Evolutionary conservation across 176 grass and related monocot genomes (phyloP), one percentile per base, ranked within the genome.

Genomic region (Oryza glumipatula): DNA sequence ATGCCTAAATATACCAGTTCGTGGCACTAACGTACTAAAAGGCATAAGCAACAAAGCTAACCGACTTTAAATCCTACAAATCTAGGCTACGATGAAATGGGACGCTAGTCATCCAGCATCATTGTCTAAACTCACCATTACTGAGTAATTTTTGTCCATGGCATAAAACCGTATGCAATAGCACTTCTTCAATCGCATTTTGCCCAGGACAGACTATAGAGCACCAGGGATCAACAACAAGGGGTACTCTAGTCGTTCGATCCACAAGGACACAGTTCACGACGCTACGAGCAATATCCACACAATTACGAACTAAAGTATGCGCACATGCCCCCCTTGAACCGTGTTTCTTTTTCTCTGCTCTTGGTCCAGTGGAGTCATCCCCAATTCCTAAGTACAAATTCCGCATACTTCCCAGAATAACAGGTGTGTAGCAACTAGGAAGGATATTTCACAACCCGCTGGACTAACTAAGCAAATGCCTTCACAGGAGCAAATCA

Each of bases 51-150:
- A 41, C 47, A 38, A 74, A 83, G 73, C 16, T 90, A 68, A 86
- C 74, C 72, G 15, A 63, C 67, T 83, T 74, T 79, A 74, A 68
- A 82, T 16, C 28, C 47, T 30, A 49, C 65, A 78, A 76, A 70
- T 44, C 71, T 64, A 74, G 21, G 46, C 73, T 38, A 63, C 16
- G 68, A 67, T 79, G 61, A 19, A 73, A 86, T 48, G 63, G 73
- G 39, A 44, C 15, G 36, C 61, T 83, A 79, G 61, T 86, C 68
- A 90, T 72, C 60, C 63, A 80, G 61, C 88, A 83, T 65, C 47
- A 73, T 71, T 47, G 38, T 67, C 66, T 9, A 39, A 84, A 13
- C 67, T 60, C 9, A 39, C 41, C 65, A 0, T 39, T 72, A 38
- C 24, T 24, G 51, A 19, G 22, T 14, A 32, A 58, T 51, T 60